Percentiles rank a stretch among this genome's conserved stretches.
phyloP scores from a whole-genome alignment of 2,329 filamentous ascomycete genomes.

The Aspergillus thermomutatus region DNA sequence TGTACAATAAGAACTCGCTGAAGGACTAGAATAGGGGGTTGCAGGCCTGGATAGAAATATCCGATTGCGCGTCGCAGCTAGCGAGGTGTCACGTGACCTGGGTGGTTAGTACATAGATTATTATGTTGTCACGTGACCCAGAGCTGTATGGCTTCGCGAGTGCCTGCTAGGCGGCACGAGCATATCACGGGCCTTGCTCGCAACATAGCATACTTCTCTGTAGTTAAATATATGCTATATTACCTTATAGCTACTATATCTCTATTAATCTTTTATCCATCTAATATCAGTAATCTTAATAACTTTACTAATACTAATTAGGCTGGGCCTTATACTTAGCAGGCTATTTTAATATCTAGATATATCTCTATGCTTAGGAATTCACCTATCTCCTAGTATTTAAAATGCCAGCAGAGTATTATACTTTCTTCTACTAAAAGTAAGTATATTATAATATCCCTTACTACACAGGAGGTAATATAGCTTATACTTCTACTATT shows the following conservation, averaged over 20 bases:
- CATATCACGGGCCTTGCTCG: no score
- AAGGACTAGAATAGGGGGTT: no score
- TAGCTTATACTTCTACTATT: no score
- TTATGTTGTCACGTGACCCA: no score
- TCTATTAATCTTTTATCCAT: background rate
- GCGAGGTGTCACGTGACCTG: no score
- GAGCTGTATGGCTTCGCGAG: no score
- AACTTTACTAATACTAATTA: slow-evolving; percentile 11
- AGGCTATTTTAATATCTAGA: slow-evolving; percentile 17
- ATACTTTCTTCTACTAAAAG: slow-evolving; percentile 18
- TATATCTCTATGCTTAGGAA: slow-evolving; percentile 21
- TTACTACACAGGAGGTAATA: slow-evolving; percentile 10
- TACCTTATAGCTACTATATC: background rate
- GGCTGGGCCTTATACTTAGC: slow-evolving; percentile 12
- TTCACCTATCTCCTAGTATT: slow-evolving; percentile 20
- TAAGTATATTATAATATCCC: slow-evolving; percentile 17
- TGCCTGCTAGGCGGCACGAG: no score
- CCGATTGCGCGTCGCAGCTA: no score
- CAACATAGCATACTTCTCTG: no score
- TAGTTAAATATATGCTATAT: background rate
- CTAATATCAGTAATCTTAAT: slow-evolving; percentile 1
- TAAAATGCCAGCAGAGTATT: slow-evolving; percentile 18
- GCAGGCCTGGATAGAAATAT: no score
- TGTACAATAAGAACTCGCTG: no score
- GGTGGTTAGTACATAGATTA: no score